Base-by-base conservation (phyloP, 345 rosid species). In the Ricinus communis region DNA sequence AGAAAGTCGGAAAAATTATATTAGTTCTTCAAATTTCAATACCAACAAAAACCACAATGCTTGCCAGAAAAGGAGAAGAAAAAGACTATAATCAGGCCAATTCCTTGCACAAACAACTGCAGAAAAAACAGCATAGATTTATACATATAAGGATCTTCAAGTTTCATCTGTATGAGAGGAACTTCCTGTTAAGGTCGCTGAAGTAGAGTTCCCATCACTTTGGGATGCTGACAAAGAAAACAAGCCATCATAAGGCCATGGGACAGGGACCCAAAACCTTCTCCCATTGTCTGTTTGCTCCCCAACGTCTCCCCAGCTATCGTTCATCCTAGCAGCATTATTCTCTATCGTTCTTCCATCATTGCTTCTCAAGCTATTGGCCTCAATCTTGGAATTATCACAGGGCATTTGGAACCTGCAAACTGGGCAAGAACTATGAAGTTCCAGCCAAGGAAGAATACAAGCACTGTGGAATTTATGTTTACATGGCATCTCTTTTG, bases 401-500 rank as follows among this genome's bases (percentile, higher is more conserved):
- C 56, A 54, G 38, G 81, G 85, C 49, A 85, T 72, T 41, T 76
- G 76, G 71, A 58, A 82, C 64, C 91, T 77, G 73, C 91, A 87
- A 51, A 87, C 74, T 0, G 94, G 91, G 66, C 91, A 89, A 21
- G 91, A 85, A 62, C 90, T 76, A 61, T 86, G 91, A 63, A 80
- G 80, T 58, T 81, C 83, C 0, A 89, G 87, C 94, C 94, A 89
- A 0, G 87, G 85, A 53, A 74, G 31, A 68, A 89, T 83, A 36
- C 94, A 89, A 5, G 9, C 72, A 24, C 25, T n/a, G 66, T 89
- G 91, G 69, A 87, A 89, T 66, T 83, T 84, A 60, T 89, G 91
- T 65, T 83, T 85, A 65, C 87, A 89, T 2, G 88, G 86, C 83
- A 84, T 86, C 72, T 84, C 84, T 75, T 82, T 86, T 12, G 87